These are phyloP conservation scores for Fraxinus sp. DNA, from an alignment of 305 asterid species.

Conservation along the genomic window DNA sequence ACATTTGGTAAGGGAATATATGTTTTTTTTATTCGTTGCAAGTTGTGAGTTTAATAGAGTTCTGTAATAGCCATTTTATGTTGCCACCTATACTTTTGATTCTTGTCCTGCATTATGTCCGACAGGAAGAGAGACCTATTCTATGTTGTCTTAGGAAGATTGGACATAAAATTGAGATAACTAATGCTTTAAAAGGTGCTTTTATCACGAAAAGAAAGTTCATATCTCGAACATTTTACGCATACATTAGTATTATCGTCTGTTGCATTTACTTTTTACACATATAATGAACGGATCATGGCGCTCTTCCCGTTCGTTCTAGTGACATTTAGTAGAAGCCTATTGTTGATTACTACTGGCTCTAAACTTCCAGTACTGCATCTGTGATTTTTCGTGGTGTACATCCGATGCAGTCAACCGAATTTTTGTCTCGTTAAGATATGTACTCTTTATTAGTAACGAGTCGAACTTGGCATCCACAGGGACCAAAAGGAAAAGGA, in stretches of 20 bases:
- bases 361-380: background rate
- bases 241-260: background rate
- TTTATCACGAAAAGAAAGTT: background rate
- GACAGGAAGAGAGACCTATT: background rate
- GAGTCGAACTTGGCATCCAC: background rate
- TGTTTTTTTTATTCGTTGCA: background rate
- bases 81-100: background rate
- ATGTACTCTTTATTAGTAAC: background rate
- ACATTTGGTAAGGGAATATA: constrained; percentile 48
- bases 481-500: background rate
- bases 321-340: background rate
- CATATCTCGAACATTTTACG: background rate
- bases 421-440: background rate
- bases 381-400: background rate
- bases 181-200: background rate
- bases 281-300: background rate
- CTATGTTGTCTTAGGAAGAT: background rate
- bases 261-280: background rate
- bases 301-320: background rate
- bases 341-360: background rate
- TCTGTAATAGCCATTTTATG: background rate
- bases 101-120: background rate
- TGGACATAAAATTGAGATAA: background rate
- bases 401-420: background rate
- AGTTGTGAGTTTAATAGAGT: background rate